Percentiles rank a stretch among this genome's conserved stretches.
Conservation (phyloP, 2,329 filamentous ascomycete genomes). For the Paramyrothecium roridum region DNA sequence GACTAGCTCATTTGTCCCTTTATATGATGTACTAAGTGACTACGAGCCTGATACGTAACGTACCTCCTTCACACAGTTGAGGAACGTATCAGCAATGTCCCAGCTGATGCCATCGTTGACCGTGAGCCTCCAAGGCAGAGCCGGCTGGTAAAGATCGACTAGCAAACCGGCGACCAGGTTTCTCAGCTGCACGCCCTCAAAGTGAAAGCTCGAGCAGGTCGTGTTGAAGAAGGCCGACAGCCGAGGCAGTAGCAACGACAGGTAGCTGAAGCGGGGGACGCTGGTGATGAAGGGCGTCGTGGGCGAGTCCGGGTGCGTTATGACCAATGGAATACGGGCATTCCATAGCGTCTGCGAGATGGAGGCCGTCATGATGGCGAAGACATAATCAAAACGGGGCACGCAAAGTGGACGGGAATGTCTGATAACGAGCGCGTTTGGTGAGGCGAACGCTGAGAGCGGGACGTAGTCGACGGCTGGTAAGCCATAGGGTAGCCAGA, state of each 20-base stretch:
- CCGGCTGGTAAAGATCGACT: slow-evolving; percentile 54
- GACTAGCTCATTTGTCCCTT: too few species aligned
- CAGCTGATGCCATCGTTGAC: slow-evolving; percentile 53
- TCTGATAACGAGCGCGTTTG: too few species aligned
- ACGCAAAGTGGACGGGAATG: background rate
- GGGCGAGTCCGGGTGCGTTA: slow-evolving; percentile 47
- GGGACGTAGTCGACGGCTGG: too few species aligned
- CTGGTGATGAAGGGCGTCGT: slow-evolving; percentile 49
- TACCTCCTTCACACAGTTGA: slow-evolving; percentile 63
- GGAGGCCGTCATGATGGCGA: slow-evolving; percentile 18
- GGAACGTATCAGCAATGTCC: slow-evolving; percentile 61
- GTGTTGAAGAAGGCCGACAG: slow-evolving; percentile 49
- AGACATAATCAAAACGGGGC: background rate
- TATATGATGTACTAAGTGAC: too few species aligned
- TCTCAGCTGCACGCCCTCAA: slow-evolving; percentile 50
- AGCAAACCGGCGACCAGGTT: slow-evolving; percentile 53
- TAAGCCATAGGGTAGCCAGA: too few species aligned
- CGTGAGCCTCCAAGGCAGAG: slow-evolving; percentile 51
- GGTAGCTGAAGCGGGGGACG: slow-evolving; percentile 58
- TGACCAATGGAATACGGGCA: slow-evolving; percentile 50
- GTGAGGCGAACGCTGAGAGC: too few species aligned
- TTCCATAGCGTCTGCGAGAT: slow-evolving; percentile 51
- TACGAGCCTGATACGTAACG: slow-evolving; percentile 15
- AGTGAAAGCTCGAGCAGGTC: slow-evolving; percentile 57
- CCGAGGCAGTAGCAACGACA: slow-evolving; percentile 54